Evolutionary conservation across 2,329 filamentous ascomycete genomes (phyloP).

Genomic region (Trichophyton simii): DNA sequence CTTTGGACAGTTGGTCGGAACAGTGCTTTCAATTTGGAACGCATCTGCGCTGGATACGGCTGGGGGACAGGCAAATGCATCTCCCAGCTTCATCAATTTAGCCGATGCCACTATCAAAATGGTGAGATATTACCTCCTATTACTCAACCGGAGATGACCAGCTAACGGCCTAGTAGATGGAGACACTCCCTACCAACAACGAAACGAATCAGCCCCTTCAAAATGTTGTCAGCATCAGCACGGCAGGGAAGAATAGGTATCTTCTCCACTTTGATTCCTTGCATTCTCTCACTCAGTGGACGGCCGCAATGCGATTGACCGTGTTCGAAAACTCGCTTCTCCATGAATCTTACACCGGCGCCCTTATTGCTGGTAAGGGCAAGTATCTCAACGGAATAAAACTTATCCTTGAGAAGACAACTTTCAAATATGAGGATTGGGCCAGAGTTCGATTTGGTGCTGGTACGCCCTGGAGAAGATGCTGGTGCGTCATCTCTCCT

Average conservation of each 20-base stretch:
- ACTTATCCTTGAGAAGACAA: constrained; percentile 69
- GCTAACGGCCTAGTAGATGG: constrained; percentile 47
- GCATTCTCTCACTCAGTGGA: constrained; percentile 90
- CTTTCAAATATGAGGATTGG: constrained; percentile 76
- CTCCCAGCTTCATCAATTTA: constrained; percentile 89
- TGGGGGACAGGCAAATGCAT: constrained; percentile 69
- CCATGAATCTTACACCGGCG: constrained; percentile 93
- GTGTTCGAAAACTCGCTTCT: constrained; percentile 90
- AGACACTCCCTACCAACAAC: constrained; percentile 76
- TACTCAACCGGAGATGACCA: background rate
- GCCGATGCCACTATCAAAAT: constrained; percentile 97
- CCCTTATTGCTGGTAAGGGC: constrained; percentile 87
- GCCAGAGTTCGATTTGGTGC: constrained; percentile 89
- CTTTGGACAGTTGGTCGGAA: constrained; percentile 92
- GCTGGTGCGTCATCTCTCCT: constrained; percentile 89
- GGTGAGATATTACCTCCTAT: constrained; percentile 42
- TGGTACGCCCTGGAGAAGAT: constrained; percentile 88
- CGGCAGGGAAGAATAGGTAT: constrained; percentile 89
- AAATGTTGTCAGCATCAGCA: constrained; percentile 91
- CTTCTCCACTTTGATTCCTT: constrained; percentile 92
- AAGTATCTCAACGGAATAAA: constrained; percentile 82
- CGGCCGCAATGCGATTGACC: constrained; percentile 77
- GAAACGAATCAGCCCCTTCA: constrained; percentile 68
- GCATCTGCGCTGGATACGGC: constrained; percentile 80
- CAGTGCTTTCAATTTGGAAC: constrained; percentile 91